Evolutionary conservation across 768 basidiomycete species (phyloP).

Genomic region (Lactifluus rugatus): DNA sequence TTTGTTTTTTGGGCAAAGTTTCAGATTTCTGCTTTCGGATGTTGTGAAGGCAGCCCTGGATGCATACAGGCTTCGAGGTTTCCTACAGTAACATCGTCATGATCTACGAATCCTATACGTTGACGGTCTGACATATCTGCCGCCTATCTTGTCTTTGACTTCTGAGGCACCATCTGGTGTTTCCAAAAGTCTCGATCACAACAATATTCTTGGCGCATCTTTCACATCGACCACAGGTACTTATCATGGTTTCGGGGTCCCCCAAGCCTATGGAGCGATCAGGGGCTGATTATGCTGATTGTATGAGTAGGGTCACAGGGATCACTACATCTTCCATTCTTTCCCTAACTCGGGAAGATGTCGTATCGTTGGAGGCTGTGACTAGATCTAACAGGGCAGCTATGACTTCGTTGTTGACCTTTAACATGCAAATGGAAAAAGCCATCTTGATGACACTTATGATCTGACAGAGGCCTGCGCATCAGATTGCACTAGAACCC

Average conservation of each 20-base stretch:
- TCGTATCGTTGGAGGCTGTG: too few species aligned
- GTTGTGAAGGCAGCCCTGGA: neutral
- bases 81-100: neutral
- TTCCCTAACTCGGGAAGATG: too few species aligned
- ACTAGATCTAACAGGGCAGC: too few species aligned
- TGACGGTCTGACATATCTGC: neutral
- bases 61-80: neutral
- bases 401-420: too few species aligned
- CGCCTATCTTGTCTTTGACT: neutral
- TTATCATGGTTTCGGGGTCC: neutral
- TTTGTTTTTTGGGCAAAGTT: too few species aligned
- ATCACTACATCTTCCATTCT: neutral
- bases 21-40: too few species aligned
- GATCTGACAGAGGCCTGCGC: too few species aligned
- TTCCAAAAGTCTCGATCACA: neutral
- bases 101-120: neutral
- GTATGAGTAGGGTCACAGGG: neutral
- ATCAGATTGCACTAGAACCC: too few species aligned
- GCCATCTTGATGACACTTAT: too few species aligned
- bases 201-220: neutral
- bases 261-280: too few species aligned
- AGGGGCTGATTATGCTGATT: neutral
- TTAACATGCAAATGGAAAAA: too few species aligned
- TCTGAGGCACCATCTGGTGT: neutral
- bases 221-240: too few species aligned